Conservation (phyloP, 257 asterid genomes). For the Solanum medicagineum region DNA sequence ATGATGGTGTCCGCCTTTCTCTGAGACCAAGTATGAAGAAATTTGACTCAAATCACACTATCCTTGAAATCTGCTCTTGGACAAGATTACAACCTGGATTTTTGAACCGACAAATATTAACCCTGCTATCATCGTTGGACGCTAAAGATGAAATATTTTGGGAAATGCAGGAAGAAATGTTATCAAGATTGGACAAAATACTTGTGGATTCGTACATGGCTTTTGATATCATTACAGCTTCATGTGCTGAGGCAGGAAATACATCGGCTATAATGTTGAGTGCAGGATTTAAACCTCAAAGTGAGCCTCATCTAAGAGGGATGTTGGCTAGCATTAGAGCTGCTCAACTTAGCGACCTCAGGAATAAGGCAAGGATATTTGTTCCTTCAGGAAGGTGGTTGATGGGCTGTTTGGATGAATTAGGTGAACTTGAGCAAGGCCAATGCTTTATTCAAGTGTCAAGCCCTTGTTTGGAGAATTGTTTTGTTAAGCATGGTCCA, state of each 20-base stretch:
- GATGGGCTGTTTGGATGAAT: conserved; percentile 94
- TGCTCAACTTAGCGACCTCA: conserved; percentile 75
- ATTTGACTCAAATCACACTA: conserved; percentile 60
- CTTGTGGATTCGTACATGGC: conserved; percentile 58
- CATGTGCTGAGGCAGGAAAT: conserved; percentile 68
- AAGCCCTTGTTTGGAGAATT: conserved; percentile 47
- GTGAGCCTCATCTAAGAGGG: conserved; percentile 78
- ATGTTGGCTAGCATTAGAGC: conserved; percentile 82
- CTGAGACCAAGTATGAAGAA: conserved; percentile 74
- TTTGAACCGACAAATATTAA: conserved; percentile 73
- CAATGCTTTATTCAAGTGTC: conserved; percentile 87
- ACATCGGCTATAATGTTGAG: conserved; percentile 81
- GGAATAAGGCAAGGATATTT: conserved; percentile 73
- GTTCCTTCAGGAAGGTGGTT: conserved; percentile 83
- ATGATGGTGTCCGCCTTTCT: conserved; percentile 23
- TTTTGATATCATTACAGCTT: conserved; percentile 58
- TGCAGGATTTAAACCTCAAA: conserved; percentile 73
- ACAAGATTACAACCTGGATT: conserved; percentile 82
- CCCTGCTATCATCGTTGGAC: conserved; percentile 74
- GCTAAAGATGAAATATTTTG: conserved; percentile 50
- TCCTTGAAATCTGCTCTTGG: conserved; percentile 94
- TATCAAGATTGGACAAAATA: conserved; percentile 48
- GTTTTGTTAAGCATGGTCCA: conserved; percentile 62
- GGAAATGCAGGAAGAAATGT: conserved; percentile 74
- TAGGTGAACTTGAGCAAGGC: conserved; percentile 66